Conservation (phyloP, 1,284 basidiomycete species). For the Naganishia albida region DNA sequence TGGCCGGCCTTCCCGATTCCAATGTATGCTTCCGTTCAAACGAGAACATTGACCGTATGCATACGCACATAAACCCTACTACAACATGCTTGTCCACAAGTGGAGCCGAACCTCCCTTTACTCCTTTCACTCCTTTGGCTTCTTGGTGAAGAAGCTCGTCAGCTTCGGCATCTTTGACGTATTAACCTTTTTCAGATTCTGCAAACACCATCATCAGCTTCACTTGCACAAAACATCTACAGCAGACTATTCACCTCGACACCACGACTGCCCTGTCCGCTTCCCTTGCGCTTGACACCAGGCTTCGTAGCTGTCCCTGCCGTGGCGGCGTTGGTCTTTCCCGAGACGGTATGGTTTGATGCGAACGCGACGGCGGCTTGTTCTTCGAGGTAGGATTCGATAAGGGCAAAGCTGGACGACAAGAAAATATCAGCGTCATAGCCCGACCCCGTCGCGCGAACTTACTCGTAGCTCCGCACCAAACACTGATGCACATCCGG, state of each 20-base stretch:
- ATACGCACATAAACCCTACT: too few species aligned
- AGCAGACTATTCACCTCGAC: constrained; percentile 26
- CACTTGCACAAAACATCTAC: background rate
- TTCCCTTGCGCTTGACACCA: constrained; percentile 26
- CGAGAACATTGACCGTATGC: too few species aligned
- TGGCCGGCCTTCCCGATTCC: too few species aligned
- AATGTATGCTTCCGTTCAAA: too few species aligned
- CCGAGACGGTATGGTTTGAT: constrained; percentile 4
- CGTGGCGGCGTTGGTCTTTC: constrained; percentile 14
- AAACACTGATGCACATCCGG: constrained; percentile 17
- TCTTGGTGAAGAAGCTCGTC: constrained; percentile 33
- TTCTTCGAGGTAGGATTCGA: constrained; percentile 28
- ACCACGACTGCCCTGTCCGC: constrained; percentile 30
- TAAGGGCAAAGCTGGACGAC: constrained; percentile 20
- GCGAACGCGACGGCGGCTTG: constrained; percentile 32
- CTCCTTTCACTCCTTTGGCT: constrained; percentile 16
- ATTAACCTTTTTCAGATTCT: constrained; percentile 34
- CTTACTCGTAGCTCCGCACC: constrained; percentile 30
- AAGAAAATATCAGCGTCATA: background rate
- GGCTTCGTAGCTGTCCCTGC: constrained; percentile 3
- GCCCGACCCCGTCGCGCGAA: background rate
- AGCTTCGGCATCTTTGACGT: constrained; percentile 34
- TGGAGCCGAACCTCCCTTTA: too few species aligned
- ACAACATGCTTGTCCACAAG: too few species aligned
- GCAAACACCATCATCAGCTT: constrained; percentile 5